phyloP scores from a whole-genome alignment of 129 eudicot genomes.

The Flaveria sonorensis region DNA sequence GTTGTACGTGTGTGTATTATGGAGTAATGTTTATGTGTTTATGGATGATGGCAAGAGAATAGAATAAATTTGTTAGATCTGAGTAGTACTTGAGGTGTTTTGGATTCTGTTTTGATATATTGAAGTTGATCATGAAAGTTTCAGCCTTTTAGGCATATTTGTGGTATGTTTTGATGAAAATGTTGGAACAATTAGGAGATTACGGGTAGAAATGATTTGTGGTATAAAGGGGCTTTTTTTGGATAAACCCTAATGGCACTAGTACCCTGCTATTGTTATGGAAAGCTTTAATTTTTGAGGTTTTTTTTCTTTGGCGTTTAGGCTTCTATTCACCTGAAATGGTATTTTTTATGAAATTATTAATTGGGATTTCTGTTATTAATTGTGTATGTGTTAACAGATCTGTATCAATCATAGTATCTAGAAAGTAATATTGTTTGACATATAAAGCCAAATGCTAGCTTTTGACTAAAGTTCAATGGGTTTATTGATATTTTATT shows the following conservation, averaged over 20 bases:
- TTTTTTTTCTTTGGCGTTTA: background rate
- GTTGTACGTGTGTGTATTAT: background rate
- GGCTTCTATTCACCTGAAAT: background rate
- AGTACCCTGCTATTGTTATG: too few species aligned
- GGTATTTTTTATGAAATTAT: background rate
- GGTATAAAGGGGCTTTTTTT: background rate
- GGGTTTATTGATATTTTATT: conserved; percentile 28
- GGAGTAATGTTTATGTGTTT: background rate
- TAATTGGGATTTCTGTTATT: background rate
- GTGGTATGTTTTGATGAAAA: background rate
- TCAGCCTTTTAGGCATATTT: background rate
- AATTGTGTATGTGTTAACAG: background rate
- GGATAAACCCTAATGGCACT: conserved; percentile 14
- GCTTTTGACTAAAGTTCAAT: conserved; percentile 27
- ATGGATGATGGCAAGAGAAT: conserved; percentile 17
- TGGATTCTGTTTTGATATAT: conserved; percentile 26
- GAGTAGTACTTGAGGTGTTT: conserved; percentile 26
- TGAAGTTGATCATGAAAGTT: conserved; percentile 19
- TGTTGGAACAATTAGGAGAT: too few species aligned
- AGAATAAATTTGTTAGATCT: conserved; percentile 29
- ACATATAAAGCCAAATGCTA: conserved; percentile 26
- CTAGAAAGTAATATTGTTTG: conserved; percentile 27
- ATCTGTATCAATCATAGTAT: background rate
- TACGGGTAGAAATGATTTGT: conserved; percentile 1
- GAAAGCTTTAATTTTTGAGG: background rate